Base-by-base conservation (phyloP, 257 asterid species). In the Scutellaria barbata region DNA sequence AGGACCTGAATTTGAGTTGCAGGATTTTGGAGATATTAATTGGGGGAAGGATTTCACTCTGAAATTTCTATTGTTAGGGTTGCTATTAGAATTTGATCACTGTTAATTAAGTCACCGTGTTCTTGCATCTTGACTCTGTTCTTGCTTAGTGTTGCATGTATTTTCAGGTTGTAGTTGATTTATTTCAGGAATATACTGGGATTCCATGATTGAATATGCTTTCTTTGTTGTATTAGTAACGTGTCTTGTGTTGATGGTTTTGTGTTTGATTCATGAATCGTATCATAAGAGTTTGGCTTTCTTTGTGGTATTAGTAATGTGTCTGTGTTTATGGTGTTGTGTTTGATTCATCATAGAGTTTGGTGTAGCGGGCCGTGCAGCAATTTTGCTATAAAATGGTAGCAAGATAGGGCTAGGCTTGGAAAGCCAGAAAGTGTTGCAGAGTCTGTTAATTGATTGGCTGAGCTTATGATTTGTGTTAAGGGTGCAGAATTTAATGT, bases 151-250 rank as follows among this genome's bases (percentile, higher is more conserved):
- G 7, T 13, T n/a, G 1, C 6, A 20, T 20, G 5, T 7, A 0
- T 2, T 22, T 22, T 1, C 2, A 20, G 61, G 40, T 51, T 51
- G 33, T 17, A 8, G 18, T 52, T 52, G 5, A 2, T 16, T 54
- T 62, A n/a, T 51, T 45, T 45, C 52, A 41, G 52, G 6, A 18
- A 41, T 45, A 17, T 45, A 45, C 18, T 64, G 55, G 57, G 55
- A 16, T 46, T n/a, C 20, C 61, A 45, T 66, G 64, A 33, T 11
- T 54, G 42, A 6, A 62, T 53, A 45, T 2, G 61, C 30, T 5
- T 16, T 7, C 7, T 30, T 22, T 42, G 68, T 20, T 60, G 22
- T 2, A 20, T 8, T 20, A 30, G 47, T 30, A 40, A 46, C 1
- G 33, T 59, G 30, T 58, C 14, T 45, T 60, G n/a, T 55, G 63